Evolutionary conservation across 148 eudicot genomes (phyloP), one percentile per base, ranked within the genome.

Genomic region (Diospyros kaki): DNA sequence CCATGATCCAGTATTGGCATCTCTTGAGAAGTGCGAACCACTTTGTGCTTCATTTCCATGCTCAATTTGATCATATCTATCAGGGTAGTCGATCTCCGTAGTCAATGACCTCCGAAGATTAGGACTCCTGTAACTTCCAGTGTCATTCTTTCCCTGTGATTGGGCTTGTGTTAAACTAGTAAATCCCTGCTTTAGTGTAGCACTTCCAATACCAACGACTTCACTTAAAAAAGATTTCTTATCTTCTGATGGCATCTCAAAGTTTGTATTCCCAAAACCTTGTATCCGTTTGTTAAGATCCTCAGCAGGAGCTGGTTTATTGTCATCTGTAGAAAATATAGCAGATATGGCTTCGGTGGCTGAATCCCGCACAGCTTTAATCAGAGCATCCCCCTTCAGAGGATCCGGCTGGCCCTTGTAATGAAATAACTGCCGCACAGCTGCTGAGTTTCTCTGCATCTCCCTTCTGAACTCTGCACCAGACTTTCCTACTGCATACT

Each of bases 381-480:
- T 94, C 60, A 92, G 77, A 46, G 98, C 89, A 86, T 94, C 98
- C 58, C 96, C 98, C 75, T 92, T 94, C 73, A 94, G 68, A 75
- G 98, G 93, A 79, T 94, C 93, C 10, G 86, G 82, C 61, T 89
- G 85, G 73, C 98, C 98, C 84, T 84, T 94, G 85, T 94, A 87
- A 81, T 94, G 97, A 76, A 89, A 86, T 76, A 94, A 78, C 76
- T 94, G 97, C 44, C 94, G 87, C 69, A 94, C 87, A 58, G 98
- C 92, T 84, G 88, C 97, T 6, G 98, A 90, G 79, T 94, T 87
- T 86, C 98, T 89, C 82, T 94, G 98, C 97, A 94, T 92, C 78
- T 92, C 98, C 79, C 97, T 92, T 84, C 89, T 90, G 76, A 94
- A 94, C 78, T 94, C 98, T 69, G 87, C 77, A 62, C 97, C 97